Evolutionary conservation across 2,329 filamentous ascomycete species (phyloP), one percentile per base, ranked within the genome.

Genomic region (Aspergillus sojae): DNA sequence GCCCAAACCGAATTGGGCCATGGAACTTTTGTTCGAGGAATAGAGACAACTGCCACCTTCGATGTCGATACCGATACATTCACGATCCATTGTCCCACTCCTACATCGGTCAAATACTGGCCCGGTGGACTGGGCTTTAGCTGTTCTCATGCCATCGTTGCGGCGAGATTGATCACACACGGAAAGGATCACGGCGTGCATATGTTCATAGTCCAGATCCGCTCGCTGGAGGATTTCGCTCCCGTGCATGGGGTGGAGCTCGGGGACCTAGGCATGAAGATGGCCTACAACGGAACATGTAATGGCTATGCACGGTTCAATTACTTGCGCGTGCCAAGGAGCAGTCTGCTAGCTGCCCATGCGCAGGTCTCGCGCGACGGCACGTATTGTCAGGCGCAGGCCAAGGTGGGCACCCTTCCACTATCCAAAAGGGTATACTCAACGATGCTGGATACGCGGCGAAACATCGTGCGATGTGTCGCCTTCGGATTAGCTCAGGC

Each of bases 1-100:
- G 82, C 80, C 10, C 82, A 84, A 69, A 83, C 80, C 1, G 83
- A 85, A 65, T 75, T 84, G 2, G 83, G 83, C 1, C 83, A 85
- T 63, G 83, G 82, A 0, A 84, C 81, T 55, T 85, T 85, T 65
- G 82, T 85, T 14, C 75, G 79, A 56, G 82, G 82, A 0, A 68
- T 85, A 9, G 83, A 85, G 64, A 61, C 60, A 5, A 61, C 60
- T 5, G 60, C 54, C 4, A 57, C 41, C 4, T 61, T 61, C 21
- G 53, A 61, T 1, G 52, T 28, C n/a, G 41, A 30, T 4, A 21
- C 43, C 1, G 54, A 23, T 21, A 46, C 32, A 3, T 61, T 61
- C 45, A 48, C 56, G 1, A 50, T 61, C 5, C 36, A 61, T 48
- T 61, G 53, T 2, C 50, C 58, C 5, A 61, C 58, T 4, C 34